Base-by-base conservation (phyloP, 441 rosid species). In the Populus hybrid region DNA sequence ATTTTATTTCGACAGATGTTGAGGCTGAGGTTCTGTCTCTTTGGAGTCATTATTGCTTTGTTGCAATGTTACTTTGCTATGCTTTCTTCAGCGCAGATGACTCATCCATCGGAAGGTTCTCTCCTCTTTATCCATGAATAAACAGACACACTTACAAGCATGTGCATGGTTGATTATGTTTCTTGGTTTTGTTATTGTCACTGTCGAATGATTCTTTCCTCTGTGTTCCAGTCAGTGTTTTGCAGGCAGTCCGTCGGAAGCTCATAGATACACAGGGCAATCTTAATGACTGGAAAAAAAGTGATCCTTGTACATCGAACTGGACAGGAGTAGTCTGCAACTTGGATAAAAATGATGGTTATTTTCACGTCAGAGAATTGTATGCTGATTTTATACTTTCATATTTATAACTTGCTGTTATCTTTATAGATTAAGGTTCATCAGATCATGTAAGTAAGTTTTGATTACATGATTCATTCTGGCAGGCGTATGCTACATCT, bases 311-410 rank as follows among this genome's bases (percentile, higher is more conserved):
- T 59, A 18, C 79, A 30, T 85, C 88, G 6, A 89, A 88, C 24
- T 94, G 98, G 98, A 92, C 93, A 10, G 97, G 98, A 32, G 87
- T 94, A 70, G 10, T 83, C 35, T 94, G 98, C 82, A 85, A 7
- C 74, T 83, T 81, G 69, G 16, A 59, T 59, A 68, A 80, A 79
- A 21, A 0, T 9, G 95, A 94, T 82, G 93, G 93, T 59, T 92
- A 91, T 84, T 87, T 75, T 21, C 97, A 91, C 77, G 90, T 94
- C 84, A 24, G 2, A 64, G 92, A 94, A 82, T 74, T 92, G 98
- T 94, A 86, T 28, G 80, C 38, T 66, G 57, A 12, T 46, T 35
- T n/a, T 12, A 12, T 42, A 23, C 46, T 14, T 24, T 79, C 38
- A 4, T 2, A 38, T 3, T 30, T 30, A 30, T 30, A 30, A 3